Conservation (phyloP, 768 basidiomycete species). For the Rhizopogon roseolus region DNA sequence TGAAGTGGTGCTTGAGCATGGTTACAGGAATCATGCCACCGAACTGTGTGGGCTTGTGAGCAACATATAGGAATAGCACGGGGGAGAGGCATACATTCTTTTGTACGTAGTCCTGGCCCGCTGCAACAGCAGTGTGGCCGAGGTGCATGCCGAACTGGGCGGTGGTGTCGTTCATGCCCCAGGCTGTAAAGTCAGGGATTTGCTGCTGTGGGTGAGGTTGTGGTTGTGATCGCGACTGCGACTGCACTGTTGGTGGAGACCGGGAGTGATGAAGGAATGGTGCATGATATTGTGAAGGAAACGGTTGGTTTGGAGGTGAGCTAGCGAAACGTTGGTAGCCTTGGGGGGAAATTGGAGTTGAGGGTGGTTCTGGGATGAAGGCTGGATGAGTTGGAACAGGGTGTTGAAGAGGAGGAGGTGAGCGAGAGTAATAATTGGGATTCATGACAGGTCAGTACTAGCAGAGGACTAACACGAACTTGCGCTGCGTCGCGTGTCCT, state of each 20-base stretch:
- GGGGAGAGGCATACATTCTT: slow-evolving; percentile 63
- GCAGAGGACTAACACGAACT: too few relatives aligned
- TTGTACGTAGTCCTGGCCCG: slow-evolving; percentile 94
- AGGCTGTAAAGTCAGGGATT: slow-evolving; percentile 51
- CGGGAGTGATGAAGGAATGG: slow-evolving; percentile 47
- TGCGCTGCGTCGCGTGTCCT: too few relatives aligned
- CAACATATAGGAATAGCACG: neutral
- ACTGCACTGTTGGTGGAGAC: too few relatives aligned
- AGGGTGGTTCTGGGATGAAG: slow-evolving; percentile 79
- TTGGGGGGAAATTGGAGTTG: slow-evolving; percentile 65
- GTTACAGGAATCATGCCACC: slow-evolving; percentile 73
- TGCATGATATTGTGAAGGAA: slow-evolving; percentile 36
- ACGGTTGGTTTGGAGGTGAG: slow-evolving; percentile 37
- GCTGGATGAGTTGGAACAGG: slow-evolving; percentile 86
- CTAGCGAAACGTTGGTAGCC: slow-evolving; percentile 72
- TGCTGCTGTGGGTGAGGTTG: slow-evolving; percentile 30
- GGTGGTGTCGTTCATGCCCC: slow-evolving; percentile 90
- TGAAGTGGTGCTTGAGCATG: slow-evolving; percentile 86
- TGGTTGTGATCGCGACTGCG: too few relatives aligned
- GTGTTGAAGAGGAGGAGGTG: slow-evolving; percentile 80
- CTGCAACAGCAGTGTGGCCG: slow-evolving; percentile 85
- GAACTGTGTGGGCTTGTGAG: slow-evolving; percentile 51
- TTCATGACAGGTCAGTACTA: too few relatives aligned
- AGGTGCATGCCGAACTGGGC: slow-evolving; percentile 96
- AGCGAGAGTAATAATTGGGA: slow-evolving; percentile 38